These are phyloP conservation scores for Ganoderma multipileum DNA, from an alignment of 1,284 basidiomycete genomes.

Conservation along the genomic window DNA sequence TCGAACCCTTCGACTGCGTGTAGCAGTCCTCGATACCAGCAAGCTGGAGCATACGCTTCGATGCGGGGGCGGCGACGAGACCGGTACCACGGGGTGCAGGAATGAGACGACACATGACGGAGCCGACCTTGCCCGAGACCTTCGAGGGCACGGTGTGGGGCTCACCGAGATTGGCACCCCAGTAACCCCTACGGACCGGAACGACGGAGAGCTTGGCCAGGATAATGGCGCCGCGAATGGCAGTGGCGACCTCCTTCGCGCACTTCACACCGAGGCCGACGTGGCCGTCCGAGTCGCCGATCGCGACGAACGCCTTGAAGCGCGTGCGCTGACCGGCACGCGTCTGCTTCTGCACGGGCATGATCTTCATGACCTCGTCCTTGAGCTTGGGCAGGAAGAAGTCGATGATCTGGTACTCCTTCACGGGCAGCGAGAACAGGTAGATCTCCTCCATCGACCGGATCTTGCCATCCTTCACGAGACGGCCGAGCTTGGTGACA, in stretches of 20 bases:
- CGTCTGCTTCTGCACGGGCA: constrained; percentile 99
- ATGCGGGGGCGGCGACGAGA: constrained; percentile 98
- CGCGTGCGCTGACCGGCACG: constrained; percentile 99
- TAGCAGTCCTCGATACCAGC: constrained; percentile 97
- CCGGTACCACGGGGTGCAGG: constrained; percentile 99
- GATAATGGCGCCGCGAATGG: constrained; percentile 98
- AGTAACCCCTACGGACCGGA: constrained; percentile 98
- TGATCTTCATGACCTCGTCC: constrained; percentile 99
- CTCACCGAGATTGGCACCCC: constrained; percentile 98
- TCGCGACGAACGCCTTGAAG: constrained; percentile 99
- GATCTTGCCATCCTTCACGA: constrained; percentile 99
- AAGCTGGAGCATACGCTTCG: constrained; percentile 96
- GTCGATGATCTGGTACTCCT: constrained; percentile 98
- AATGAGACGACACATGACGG: constrained; percentile 99
- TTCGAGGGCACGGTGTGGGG: constrained; percentile 99
- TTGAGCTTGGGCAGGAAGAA: constrained; percentile 97
- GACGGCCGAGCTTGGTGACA: constrained; percentile 98
- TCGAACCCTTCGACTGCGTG: constrained; percentile 97
- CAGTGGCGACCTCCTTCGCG: constrained; percentile 99
- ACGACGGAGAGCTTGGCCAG: constrained; percentile 96
- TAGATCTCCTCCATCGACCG: constrained; percentile 99
- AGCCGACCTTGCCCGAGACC: constrained; percentile 98
- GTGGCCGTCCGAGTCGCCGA: constrained; percentile 98
- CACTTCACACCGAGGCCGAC: constrained; percentile 99
- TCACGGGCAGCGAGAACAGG: constrained; percentile 99